Evolutionary conservation across 2,329 filamentous ascomycete genomes (phyloP).

Genomic region (Cordyceps cicadae): DNA sequence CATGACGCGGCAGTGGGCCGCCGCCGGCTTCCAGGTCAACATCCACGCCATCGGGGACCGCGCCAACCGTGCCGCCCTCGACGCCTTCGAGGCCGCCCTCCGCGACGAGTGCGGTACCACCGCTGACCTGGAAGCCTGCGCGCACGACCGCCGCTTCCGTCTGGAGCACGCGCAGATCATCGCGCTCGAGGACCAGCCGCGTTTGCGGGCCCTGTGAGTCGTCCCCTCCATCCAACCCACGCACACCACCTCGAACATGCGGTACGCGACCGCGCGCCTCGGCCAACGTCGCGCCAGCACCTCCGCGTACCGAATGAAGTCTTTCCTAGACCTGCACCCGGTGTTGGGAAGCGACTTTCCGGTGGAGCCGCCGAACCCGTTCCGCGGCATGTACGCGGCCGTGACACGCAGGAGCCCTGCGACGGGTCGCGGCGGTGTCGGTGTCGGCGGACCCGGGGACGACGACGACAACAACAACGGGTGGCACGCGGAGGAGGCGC

Average conservation of each 20-base stretch:
- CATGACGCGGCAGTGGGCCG: conserved; percentile 50
- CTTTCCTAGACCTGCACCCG: conserved; percentile 44
- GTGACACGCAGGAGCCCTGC: conserved; percentile 52
- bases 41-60: conserved; percentile 66
- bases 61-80: conserved; percentile 56
- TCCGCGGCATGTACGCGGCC: conserved; percentile 62
- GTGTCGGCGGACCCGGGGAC: conserved; percentile 32
- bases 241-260: conserved; percentile 64
- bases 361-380: conserved; percentile 60
- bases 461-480: conserved; percentile 28
- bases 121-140: conserved; percentile 37
- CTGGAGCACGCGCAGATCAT: conserved; percentile 67
- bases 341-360: conserved; percentile 64
- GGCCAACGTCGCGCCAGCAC: conserved; percentile 43
- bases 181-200: conserved; percentile 53
- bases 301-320: conserved; percentile 60
- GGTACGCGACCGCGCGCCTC: conserved; percentile 54
- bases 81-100: conserved; percentile 53
- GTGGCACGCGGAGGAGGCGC: conserved; percentile 52
- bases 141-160: conserved; percentile 50
- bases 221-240: conserved; percentile 64
- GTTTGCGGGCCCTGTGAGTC: conserved; percentile 51
- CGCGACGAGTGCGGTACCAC: conserved; percentile 40
- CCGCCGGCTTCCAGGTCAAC: conserved; percentile 57
- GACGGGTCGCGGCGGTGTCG: conserved; percentile 42